These are phyloP conservation scores for Saraca asoca DNA, from an alignment of 331 rosid species.

Conservation along the genomic window DNA sequence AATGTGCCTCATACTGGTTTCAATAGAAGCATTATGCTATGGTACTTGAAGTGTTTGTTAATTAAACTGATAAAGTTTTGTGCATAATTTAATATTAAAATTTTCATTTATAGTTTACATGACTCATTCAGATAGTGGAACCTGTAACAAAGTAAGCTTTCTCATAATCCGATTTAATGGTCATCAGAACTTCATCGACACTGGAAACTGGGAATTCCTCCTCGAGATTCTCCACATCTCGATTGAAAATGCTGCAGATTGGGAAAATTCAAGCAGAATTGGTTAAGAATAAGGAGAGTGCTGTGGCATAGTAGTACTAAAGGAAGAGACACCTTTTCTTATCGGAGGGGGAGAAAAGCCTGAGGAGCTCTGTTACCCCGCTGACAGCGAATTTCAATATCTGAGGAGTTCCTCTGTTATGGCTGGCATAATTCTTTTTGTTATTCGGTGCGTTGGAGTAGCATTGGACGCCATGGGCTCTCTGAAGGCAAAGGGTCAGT, in stretches of 20 bases:
- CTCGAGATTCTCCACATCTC: conserved; percentile 30
- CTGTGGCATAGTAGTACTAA: background rate
- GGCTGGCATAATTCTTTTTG: conserved; percentile 7
- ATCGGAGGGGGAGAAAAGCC: conserved; percentile 57
- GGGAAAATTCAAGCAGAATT: background rate
- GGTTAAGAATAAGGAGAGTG: background rate
- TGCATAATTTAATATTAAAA: no score
- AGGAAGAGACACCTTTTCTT: conserved; percentile 39
- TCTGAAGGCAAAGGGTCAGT: conserved; percentile 27
- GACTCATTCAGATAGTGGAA: conserved; percentile 10
- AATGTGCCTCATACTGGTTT: background rate
- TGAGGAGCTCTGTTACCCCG: conserved; percentile 70
- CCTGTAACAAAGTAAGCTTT: conserved; percentile 86
- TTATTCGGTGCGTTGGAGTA: conserved; percentile 32
- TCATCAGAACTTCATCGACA: conserved; percentile 68
- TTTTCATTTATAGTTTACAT: no score
- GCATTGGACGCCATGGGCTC: conserved; percentile 39
- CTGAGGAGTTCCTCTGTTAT: conserved; percentile 45
- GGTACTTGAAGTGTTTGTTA: background rate
- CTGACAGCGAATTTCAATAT: conserved; percentile 62
- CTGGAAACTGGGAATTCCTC: conserved; percentile 49
- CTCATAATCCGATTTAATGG: conserved; percentile 66
- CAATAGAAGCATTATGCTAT: background rate
- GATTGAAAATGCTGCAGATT: conserved; percentile 31
- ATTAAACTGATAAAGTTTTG: background rate